phyloP scores from a whole-genome alignment of 805 yeast genomes.

The Schwanniomyces polymorphus region DNA sequence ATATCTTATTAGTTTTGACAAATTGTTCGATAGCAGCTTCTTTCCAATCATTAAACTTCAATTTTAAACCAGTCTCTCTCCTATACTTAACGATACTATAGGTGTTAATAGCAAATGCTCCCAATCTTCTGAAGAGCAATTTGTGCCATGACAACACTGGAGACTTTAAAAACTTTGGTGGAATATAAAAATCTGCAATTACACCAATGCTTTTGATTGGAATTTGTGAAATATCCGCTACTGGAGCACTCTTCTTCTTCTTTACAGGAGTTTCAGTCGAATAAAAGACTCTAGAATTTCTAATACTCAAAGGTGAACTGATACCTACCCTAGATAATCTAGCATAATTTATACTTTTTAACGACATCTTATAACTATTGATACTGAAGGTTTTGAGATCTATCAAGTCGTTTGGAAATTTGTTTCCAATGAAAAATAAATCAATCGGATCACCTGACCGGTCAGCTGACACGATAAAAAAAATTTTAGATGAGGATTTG shows the following conservation, averaged over 20 bases:
- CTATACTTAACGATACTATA: slow-evolving; percentile 48
- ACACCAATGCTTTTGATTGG: slow-evolving; percentile 41
- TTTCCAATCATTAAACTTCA: slow-evolving; percentile 78
- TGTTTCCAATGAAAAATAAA: neutral
- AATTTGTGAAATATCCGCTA: slow-evolving; percentile 34
- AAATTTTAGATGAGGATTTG: slow-evolving; percentile 5
- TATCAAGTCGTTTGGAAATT: neutral
- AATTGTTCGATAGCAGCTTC: slow-evolving; percentile 78
- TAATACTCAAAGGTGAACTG: neutral
- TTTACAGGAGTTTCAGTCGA: slow-evolving; percentile 1
- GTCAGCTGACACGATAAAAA: neutral
- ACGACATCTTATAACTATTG: neutral
- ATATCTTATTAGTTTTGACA: slow-evolving; percentile 77
- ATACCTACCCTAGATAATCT: neutral
- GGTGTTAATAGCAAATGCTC: slow-evolving; percentile 67
- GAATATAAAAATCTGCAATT: slow-evolving; percentile 43
- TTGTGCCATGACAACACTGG: slow-evolving; percentile 39
- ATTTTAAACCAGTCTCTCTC: slow-evolving; percentile 40
- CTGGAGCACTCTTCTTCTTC: slow-evolving; percentile 13
- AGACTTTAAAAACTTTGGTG: slow-evolving; percentile 29
- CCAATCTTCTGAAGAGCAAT: slow-evolving; percentile 61
- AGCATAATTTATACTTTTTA: neutral
- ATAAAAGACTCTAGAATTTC: neutral
- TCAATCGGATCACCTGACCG: neutral
- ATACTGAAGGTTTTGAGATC: neutral